Evolutionary conservation across 1,284 basidiomycete genomes (phyloP).

Genomic region (Kwoniella shivajii): DNA sequence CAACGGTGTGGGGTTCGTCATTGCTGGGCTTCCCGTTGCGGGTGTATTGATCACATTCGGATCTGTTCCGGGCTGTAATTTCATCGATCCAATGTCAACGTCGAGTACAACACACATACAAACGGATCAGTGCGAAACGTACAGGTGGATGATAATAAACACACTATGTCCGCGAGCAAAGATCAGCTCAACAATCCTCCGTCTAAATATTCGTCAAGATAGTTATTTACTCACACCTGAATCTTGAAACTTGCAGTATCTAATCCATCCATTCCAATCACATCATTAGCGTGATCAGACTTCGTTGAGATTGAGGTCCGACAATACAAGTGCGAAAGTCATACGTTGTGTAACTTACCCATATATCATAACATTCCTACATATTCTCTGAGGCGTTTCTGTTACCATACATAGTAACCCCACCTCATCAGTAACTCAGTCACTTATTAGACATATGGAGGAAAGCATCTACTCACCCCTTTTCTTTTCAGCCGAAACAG

Average conservation of each 20-base stretch:
- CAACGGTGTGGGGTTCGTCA: slow-evolving; percentile 25
- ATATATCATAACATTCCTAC: slow-evolving; percentile 83
- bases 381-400: slow-evolving; percentile 65
- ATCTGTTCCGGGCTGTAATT: slow-evolving; percentile 17
- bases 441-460: neutral
- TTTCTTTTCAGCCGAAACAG: slow-evolving; percentile 30
- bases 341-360: slow-evolving; percentile 59
- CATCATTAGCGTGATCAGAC: too few species aligned
- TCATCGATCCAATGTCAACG: neutral
- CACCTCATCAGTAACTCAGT: neutral
- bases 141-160: slow-evolving; percentile 77
- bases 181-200: slow-evolving; percentile 12
- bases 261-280: slow-evolving; percentile 41
- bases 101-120: neutral
- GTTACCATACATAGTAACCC: too few species aligned
- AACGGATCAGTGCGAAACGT: slow-evolving; percentile 53
- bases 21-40: slow-evolving; percentile 7
- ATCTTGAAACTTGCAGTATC: slow-evolving; percentile 80
- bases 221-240: slow-evolving; percentile 65
- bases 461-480: slow-evolving; percentile 19
- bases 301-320: neutral
- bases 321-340: neutral
- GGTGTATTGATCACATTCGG: slow-evolving; percentile 8
- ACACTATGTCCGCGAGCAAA: slow-evolving; percentile 55
- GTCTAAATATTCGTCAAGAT: too few species aligned